Base-by-base conservation (phyloP, 805 yeast species). In the Sugiyamaella lignohabitans region DNA sequence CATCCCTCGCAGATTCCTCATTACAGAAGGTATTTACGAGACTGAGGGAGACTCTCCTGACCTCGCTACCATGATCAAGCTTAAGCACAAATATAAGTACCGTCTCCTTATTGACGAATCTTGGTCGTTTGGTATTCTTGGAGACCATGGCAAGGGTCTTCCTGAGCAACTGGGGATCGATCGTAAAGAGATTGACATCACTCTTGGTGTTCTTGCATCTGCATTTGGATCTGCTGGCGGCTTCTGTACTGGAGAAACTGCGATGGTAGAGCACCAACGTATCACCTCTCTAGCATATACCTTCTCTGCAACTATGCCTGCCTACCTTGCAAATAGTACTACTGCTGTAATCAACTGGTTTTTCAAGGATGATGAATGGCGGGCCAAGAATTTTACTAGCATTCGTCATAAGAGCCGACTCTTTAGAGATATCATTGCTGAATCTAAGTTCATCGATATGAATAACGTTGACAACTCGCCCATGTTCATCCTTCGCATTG, bases 241-340 rank as follows among this genome's bases (percentile, higher is more conserved):
- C 0, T 91, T 87, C 68, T 93, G 95, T 61, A 84, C 86, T 23
- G 98, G 98, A 48, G 82, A 78, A 37, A 65, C 70, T 21, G 82
- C 82, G 46, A 87, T 93, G 87, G 79, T 88, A 29, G 81, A 82
- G 56, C 96, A 91, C 68, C 98, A 93, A 72, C 80, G 95, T 63
- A 83, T 93, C 58, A 84, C 87, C 20, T 86, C 95, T 11, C 73
- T 74, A 54, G 96, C 96, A 2, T 93, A 87, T 62, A 93, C 93
- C 51, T 93, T 87, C 64, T 84, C 95, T 59, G 98, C 98, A 5
- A 78, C 96, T 1, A 76, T 91, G 62, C 98, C 98, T 10, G 94
- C 97, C 20, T 91, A 84, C 65, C 76, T 87, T 38, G 95, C 95
- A 4, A 55, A 53, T 14, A 52, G 51, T 43, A 53, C 68, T 11